Evolutionary conservation across 2,329 filamentous ascomycete genomes (phyloP), one percentile per base, ranked within the genome.

Genomic region (Trichocomaceae sp.): DNA sequence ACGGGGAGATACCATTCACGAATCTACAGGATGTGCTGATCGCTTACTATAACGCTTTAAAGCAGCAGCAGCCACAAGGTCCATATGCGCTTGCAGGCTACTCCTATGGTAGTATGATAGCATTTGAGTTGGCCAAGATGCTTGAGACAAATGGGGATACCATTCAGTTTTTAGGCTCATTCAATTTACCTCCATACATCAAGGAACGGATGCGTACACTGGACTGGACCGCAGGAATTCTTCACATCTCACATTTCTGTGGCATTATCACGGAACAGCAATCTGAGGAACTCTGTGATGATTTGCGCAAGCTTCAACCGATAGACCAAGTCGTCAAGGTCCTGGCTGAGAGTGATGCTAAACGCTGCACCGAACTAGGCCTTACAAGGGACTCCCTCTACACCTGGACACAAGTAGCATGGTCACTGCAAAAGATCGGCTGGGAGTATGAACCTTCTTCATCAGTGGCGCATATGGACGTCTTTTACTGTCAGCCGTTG

Each of bases 51-150:
- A 37, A 51, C 0, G 69, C 72, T 0, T 73, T 82, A 37, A 69
- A 69, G n/a, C 22, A 53, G 3, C 56, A 55, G 1, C 79, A 82
- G 55, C 77, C 78, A 0, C 13, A 63, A 0, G 78, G 79, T 0
- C 79, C 79, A 0, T 82, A 82, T 58, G 75, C 75, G 0, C 61
- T 82, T 1, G 75, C 75, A 0, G 79, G 79, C 0, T 82, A 81
- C 60, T 75, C 69, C 5, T 80, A 75, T 59, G 79, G 79, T 1
- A 59, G 68, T 0, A 78, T 78, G 62, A 55, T 81, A 0, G 75
- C 77, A 0, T 82, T 80, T 55, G 79, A 81, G 60, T 62, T 77
- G 0, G 67, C 71, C 12, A 81, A 81, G 63, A 31, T 58, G 1
- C 68, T 81, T 9, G 71, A 79, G 48, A 42, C 39, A 0, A 53